A percentile compares a stretch with the other conserved stretches of the same genome.
These are phyloP conservation scores for Apiotrichum gamsii DNA, from an alignment of 1,284 basidiomycete species.

Conservation along the genomic window DNA sequence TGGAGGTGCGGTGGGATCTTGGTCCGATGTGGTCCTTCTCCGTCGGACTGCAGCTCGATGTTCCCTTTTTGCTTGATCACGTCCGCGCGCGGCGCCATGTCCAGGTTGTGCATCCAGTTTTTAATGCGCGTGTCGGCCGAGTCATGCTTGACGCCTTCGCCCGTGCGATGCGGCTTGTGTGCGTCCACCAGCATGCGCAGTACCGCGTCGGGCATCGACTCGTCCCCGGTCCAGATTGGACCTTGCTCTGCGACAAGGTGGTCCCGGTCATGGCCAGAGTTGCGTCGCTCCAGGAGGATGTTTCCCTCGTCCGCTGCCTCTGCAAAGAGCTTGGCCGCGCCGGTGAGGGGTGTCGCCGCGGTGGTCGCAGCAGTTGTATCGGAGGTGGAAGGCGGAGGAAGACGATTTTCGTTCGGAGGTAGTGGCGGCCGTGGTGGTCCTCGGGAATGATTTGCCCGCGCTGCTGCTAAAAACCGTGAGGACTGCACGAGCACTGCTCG, in stretches of 20 bases:
- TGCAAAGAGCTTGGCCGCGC: conserved; percentile 63
- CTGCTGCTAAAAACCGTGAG: background rate
- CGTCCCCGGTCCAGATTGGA: conserved; percentile 65
- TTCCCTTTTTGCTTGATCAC: no score
- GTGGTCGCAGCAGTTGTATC: background rate
- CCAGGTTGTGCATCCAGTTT: conserved; percentile 44
- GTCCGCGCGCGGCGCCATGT: conserved; percentile 28
- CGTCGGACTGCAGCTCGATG: background rate
- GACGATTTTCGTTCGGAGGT: background rate
- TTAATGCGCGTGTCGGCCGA: conserved; percentile 70
- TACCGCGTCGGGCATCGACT: conserved; percentile 63
- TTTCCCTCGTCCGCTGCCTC: conserved; percentile 63
- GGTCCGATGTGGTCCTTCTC: conserved; percentile 26
- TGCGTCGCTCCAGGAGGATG: conserved; percentile 38
- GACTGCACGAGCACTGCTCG: conserved; percentile 8
- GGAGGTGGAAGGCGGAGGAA: background rate
- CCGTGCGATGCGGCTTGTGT: conserved; percentile 65
- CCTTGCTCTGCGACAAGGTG: conserved; percentile 44
- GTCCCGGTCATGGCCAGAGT: conserved; percentile 16
- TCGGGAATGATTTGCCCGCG: background rate
- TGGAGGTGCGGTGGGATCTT: conserved; percentile 43
- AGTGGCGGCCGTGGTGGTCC: background rate
- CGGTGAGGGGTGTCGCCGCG: conserved; percentile 31
- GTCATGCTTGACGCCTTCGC: conserved; percentile 36
- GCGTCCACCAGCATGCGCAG: conserved; percentile 80